phyloP scores from a whole-genome alignment of 768 basidiomycete genomes.

The Trametes meyenii region DNA sequence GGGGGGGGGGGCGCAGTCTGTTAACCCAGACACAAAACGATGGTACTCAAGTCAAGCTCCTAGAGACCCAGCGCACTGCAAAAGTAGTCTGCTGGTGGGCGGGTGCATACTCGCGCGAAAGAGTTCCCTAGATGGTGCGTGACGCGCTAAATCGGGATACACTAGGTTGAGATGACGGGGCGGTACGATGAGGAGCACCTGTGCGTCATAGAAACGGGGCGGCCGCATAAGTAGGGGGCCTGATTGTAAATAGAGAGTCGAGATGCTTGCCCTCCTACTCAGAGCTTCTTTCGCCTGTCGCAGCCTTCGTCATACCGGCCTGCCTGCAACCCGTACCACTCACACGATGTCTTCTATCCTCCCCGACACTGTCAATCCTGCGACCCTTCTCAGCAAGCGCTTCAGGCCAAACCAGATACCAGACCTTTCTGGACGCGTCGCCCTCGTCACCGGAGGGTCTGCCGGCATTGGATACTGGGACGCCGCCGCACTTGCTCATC shows the following conservation, averaged over 20 bases:
- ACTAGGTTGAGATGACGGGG: not conserved
- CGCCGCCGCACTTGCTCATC: constrained; percentile 33
- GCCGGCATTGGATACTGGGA: constrained; percentile 36
- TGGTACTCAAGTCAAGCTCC: too few species aligned
- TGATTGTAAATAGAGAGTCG: too few species aligned
- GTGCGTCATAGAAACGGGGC: not conserved
- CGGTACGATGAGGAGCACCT: not conserved
- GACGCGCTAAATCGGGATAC: not conserved
- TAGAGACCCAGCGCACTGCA: too few species aligned
- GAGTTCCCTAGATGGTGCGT: too few species aligned
- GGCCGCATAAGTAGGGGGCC: not conserved
- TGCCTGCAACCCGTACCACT: not conserved
- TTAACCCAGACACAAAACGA: too few species aligned
- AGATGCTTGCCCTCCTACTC: not conserved
- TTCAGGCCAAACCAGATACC: constrained; percentile 34
- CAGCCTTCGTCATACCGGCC: too few species aligned
- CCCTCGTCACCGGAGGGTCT: constrained; percentile 34
- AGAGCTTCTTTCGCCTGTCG: too few species aligned
- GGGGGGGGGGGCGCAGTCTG: too few species aligned
- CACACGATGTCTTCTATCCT: constrained; percentile 28
- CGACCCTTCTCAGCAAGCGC: constrained; percentile 31
- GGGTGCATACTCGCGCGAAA: too few species aligned
- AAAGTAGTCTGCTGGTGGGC: too few species aligned
- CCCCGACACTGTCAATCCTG: constrained; percentile 32
- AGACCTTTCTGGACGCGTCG: constrained; percentile 32